Conservation (phyloP, 1,284 basidiomycete genomes). For the Papiliotrema nemorosa region DNA sequence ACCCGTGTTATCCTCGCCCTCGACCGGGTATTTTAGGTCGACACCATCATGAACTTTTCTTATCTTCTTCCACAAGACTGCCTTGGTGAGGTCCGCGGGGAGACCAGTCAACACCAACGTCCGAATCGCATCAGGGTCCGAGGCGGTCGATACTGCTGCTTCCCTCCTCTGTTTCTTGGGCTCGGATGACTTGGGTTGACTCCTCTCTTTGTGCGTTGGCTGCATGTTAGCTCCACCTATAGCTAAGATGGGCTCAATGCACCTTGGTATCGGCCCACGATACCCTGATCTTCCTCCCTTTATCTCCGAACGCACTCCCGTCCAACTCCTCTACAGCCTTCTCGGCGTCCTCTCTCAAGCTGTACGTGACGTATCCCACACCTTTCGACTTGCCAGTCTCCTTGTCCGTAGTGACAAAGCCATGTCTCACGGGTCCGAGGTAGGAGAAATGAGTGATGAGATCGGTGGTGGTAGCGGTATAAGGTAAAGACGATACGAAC, state of each 20-base stretch:
- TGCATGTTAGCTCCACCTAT: constrained; percentile 3
- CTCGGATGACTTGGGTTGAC: constrained; percentile 12
- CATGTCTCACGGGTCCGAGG: constrained; percentile 87
- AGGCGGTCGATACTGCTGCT: background rate
- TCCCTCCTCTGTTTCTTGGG: constrained; percentile 7
- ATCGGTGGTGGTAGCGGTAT: constrained; percentile 83
- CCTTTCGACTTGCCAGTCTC: constrained; percentile 84
- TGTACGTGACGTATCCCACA: constrained; percentile 96
- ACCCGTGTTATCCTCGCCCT: constrained; percentile 50
- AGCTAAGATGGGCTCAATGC: too few relatives aligned
- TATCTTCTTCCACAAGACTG: constrained; percentile 81
- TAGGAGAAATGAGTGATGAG: constrained; percentile 91
- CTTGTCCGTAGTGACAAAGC: constrained; percentile 76
- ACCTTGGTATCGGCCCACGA: constrained; percentile 79
- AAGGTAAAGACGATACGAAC: constrained; percentile 62
- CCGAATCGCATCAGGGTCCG: constrained; percentile 71
- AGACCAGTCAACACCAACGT: constrained; percentile 76
- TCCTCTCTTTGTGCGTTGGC: background rate
- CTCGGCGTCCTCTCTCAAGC: constrained; percentile 83
- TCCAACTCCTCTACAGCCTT: constrained; percentile 60
- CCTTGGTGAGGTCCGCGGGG: constrained; percentile 64
- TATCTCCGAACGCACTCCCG: constrained; percentile 54
- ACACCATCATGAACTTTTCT: constrained; percentile 67
- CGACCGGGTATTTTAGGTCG: constrained; percentile 60
- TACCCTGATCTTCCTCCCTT: constrained; percentile 67